Evolutionary conservation across 805 yeast species (phyloP).

Genomic region (Candida montana): DNA sequence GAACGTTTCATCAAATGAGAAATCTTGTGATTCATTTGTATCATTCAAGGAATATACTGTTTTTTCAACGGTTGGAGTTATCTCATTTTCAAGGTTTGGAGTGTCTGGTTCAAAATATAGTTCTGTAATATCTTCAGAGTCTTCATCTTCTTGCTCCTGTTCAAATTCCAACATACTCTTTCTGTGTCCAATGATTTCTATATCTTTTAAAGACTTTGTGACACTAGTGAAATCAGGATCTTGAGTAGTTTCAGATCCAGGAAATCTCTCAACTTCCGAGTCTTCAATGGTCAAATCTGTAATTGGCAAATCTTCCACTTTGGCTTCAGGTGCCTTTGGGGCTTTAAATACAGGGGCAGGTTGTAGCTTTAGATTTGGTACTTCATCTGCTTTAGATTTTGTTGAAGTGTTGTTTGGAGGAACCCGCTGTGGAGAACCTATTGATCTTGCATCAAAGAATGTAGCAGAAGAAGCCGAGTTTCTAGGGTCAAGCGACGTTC

Average conservation of each 20-base stretch:
- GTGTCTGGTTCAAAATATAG: slow-evolving; percentile 14
- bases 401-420: not conserved
- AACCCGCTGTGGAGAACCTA: not conserved
- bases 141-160: slow-evolving; percentile 15
- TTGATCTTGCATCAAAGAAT: not conserved
- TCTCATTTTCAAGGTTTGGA: not conserved
- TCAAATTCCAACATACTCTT: slow-evolving; percentile 23
- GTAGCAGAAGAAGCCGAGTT: not conserved
- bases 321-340: not conserved
- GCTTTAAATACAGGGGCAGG: not conserved
- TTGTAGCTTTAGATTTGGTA: not conserved
- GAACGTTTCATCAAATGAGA: slow-evolving; percentile 18
- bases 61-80: not conserved
- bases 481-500: slow-evolving; percentile 8
- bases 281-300: not conserved
- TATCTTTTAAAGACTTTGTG: slow-evolving; percentile 17
- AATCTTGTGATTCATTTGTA: slow-evolving; percentile 11
- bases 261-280: not conserved
- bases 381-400: not conserved
- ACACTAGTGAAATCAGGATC: not conserved
- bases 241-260: not conserved
- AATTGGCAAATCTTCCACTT: not conserved
- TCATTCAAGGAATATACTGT: not conserved
- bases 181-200: slow-evolving; percentile 30
- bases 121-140: slow-evolving; percentile 21